Evolutionary conservation across 768 basidiomycete species (phyloP), one percentile per base, ranked within the genome.

Genomic region (Rhizopogon sp.): DNA sequence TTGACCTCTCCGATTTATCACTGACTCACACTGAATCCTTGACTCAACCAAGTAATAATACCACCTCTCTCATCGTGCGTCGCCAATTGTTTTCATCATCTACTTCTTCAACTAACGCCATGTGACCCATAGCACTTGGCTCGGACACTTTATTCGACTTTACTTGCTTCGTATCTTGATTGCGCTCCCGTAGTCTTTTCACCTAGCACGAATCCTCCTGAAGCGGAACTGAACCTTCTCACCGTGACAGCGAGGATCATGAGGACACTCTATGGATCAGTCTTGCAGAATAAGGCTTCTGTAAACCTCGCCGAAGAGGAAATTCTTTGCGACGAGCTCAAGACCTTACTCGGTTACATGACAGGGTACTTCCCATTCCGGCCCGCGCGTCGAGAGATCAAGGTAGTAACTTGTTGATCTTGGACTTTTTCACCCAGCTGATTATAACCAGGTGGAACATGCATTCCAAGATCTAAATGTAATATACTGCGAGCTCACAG

Each of bases 111-210:
- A 50, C 16, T 20, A 31, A 50, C 13, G 25, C 50, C 53, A 51
- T 35, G 52, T 31, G n/a, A 50, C 25, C 28, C 56, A 16, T 59
- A 90, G 88, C 81, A 79, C 66, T 74, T 97, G 28, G 82, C 88
- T 54, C 78, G 79, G 51, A 80, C 85, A 13, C 70, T 98, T n/a
- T 83, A 93, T 61, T 78, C 92, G 3, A 85, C 85, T 9, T 74
- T 98, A 10, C 73, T 93, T 2, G 85, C 92, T 20, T 85, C 89
- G 1, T 91, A 93, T 70, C 80, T 98, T 20, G 95, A 98, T 67
- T 83, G 83, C 59, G 91, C 92, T 4, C 91, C 95, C 2, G 66
- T 80, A 13, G 89, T 88, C 2, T 95, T 96, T 70, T 79, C 85
- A 3, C 87, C 90, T 0, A 79, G 78, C 58, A 71, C 71, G n/a